phyloP scores from a whole-genome alignment of 768 basidiomycete genomes.

The Suillus cothurnatus region DNA sequence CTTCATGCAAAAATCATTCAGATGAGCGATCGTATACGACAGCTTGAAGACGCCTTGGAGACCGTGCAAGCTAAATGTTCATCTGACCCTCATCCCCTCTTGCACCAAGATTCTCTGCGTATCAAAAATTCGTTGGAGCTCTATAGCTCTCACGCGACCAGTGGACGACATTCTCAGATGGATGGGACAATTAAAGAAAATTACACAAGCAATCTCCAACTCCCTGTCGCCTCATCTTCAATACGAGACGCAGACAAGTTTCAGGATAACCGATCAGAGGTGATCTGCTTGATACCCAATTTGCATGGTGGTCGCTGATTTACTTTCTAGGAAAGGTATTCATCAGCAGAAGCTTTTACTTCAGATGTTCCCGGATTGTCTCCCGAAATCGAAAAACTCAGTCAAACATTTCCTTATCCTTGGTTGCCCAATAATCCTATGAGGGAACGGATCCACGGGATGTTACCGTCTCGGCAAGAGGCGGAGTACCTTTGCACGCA shows the following conservation, averaged over 20 bases:
- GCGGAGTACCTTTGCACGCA: slow-evolving; percentile 63
- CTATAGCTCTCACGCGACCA: slow-evolving; percentile 40
- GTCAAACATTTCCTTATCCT: slow-evolving; percentile 69
- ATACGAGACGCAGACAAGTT: slow-evolving; percentile 10
- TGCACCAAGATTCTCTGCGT: slow-evolving; percentile 57
- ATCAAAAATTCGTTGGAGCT: slow-evolving; percentile 72
- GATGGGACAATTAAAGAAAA: slow-evolving; percentile 10
- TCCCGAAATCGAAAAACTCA: slow-evolving; percentile 48
- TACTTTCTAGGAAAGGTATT: slow-evolving; percentile 24
- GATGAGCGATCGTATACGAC: slow-evolving; percentile 63
- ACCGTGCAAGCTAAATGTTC: slow-evolving; percentile 43
- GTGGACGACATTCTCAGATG: slow-evolving; percentile 15
- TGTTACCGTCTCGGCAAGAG: slow-evolving; percentile 60
- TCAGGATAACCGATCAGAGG: slow-evolving; percentile 29
- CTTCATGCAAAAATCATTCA: slow-evolving; percentile 64
- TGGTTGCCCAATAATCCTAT: slow-evolving; percentile 66
- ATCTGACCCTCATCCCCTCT: slow-evolving; percentile 52
- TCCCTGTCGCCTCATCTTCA: slow-evolving; percentile 6
- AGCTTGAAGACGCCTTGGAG: slow-evolving; percentile 62
- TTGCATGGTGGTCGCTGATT: not conserved
- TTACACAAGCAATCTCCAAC: slow-evolving; percentile 18
- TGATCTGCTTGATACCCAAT: slow-evolving; percentile 7
- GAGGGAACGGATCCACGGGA: slow-evolving; percentile 62
- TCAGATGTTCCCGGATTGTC: slow-evolving; percentile 25
- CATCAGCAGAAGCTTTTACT: slow-evolving; percentile 25